These are phyloP conservation scores for Fusarium anguioides DNA, from an alignment of 2,329 filamentous ascomycete genomes.

Conservation along the genomic window DNA sequence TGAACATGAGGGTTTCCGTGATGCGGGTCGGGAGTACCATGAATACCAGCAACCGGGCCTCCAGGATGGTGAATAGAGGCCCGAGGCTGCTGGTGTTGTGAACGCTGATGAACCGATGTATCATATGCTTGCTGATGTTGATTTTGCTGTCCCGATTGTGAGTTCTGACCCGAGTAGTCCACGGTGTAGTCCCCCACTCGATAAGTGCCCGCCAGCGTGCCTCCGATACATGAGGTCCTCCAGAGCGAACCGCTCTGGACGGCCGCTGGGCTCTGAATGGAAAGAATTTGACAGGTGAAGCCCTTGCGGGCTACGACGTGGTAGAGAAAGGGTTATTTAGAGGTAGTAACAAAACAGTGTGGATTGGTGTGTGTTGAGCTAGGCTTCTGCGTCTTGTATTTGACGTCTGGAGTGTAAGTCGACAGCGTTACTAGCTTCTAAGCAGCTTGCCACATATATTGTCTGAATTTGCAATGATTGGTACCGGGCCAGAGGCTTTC, in stretches of 20 bases:
- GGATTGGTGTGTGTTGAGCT: conserved; percentile 41
- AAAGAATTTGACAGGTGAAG: conserved; percentile 66
- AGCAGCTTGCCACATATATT: conserved; percentile 44
- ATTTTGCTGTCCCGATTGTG: conserved; percentile 72
- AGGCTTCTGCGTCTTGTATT: conserved; percentile 37
- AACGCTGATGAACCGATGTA: conserved; percentile 52
- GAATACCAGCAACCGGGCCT: conserved; percentile 55
- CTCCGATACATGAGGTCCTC: conserved; percentile 78
- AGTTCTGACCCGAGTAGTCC: conserved; percentile 76
- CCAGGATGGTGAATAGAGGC: conserved; percentile 61
- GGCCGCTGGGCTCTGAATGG: conserved; percentile 72
- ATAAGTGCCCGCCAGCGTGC: conserved; percentile 80
- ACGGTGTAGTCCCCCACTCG: conserved; percentile 79
- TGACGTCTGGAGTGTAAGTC: conserved; percentile 43
- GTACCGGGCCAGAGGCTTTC: conserved; percentile 43
- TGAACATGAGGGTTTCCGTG: conserved; percentile 50
- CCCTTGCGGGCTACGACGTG: conserved; percentile 64
- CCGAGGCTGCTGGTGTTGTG: conserved; percentile 56
- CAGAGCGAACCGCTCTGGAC: conserved; percentile 82
- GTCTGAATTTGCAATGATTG: conserved; percentile 39
- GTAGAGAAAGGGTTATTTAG: conserved; percentile 42
- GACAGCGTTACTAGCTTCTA: conserved; percentile 41
- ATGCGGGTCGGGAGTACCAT: conserved; percentile 56
- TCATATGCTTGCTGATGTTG: conserved; percentile 74
- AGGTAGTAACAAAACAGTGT: conserved; percentile 42